Percentiles rank a stretch among this genome's conserved stretches.
Conservation (phyloP, 176 grass and related monocot genomes). For the Aegilops longissima region DNA sequence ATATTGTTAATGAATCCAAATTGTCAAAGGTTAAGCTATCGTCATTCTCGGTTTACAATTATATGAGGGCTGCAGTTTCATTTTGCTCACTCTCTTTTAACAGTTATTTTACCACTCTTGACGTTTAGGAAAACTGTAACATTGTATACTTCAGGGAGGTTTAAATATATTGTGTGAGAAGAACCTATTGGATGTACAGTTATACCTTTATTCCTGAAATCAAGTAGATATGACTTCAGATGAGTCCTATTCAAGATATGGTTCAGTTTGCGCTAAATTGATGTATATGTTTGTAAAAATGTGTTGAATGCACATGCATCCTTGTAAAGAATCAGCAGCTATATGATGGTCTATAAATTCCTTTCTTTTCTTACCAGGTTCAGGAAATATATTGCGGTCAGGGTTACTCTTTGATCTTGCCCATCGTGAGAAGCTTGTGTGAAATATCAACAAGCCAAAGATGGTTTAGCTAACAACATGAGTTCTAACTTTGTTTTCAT, state of each 20-base stretch:
- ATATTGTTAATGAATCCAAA: slow-evolving; percentile 16
- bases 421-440: background rate
- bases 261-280: background rate
- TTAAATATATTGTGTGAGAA: background rate
- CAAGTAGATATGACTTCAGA: background rate
- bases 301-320: background rate
- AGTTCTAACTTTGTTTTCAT: no score
- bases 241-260: background rate
- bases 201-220: background rate
- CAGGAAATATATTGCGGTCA: background rate
- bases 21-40: slow-evolving; percentile 29
- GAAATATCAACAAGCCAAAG: no score
- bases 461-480: no score
- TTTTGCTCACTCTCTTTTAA: background rate
- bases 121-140: background rate
- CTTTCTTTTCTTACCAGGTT: slow-evolving; percentile 1
- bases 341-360: background rate
- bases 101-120: background rate
- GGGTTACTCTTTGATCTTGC: background rate
- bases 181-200: background rate
- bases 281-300: background rate
- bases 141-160: background rate
- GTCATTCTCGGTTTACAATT: slow-evolving; percentile 39
- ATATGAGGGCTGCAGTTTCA: slow-evolving; percentile 35
- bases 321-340: background rate